phyloP scores from a whole-genome alignment of 2,329 filamentous ascomycete genomes.

The Waltergamsia citrina region DNA sequence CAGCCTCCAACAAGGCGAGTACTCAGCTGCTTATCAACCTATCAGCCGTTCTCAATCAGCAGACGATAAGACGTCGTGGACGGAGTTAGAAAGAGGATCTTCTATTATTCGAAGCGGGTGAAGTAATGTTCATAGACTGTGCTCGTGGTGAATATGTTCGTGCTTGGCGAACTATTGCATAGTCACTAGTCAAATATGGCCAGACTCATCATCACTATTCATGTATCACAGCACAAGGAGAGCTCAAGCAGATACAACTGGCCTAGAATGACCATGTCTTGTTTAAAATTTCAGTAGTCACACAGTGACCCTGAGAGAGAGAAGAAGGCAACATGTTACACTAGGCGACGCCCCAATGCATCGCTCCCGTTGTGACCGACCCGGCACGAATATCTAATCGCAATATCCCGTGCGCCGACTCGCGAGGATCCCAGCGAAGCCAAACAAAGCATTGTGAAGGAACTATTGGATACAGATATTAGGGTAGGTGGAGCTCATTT shows the following conservation, averaged over 20 bases:
- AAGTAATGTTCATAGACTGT: no score
- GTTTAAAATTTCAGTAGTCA: neutral
- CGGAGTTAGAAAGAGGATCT: no score
- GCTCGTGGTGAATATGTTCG: no score
- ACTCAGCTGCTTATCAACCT: no score
- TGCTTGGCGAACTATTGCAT: no score
- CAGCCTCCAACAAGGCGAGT: conserved; percentile 8
- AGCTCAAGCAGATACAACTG: neutral
- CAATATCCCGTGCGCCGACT: conserved; percentile 32
- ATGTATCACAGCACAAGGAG: neutral
- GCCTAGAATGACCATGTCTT: neutral
- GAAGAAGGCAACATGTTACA: conserved; percentile 1
- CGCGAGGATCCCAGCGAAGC: conserved; percentile 27
- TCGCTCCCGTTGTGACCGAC: conserved; percentile 16
- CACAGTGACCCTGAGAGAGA: neutral
- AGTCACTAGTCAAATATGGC: no score
- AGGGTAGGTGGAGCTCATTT: conserved; percentile 9
- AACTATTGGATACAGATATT: conserved; percentile 30
- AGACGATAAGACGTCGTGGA: no score
- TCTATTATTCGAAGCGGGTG: no score
- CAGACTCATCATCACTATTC: neutral
- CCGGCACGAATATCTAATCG: conserved; percentile 30
- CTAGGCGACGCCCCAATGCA: conserved; percentile 4
- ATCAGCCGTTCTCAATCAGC: no score
- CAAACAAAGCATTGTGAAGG: conserved; percentile 25